Conservation (phyloP, 495 filamentous ascomycete genomes). For the Melanomma pulvis-pyrius region DNA sequence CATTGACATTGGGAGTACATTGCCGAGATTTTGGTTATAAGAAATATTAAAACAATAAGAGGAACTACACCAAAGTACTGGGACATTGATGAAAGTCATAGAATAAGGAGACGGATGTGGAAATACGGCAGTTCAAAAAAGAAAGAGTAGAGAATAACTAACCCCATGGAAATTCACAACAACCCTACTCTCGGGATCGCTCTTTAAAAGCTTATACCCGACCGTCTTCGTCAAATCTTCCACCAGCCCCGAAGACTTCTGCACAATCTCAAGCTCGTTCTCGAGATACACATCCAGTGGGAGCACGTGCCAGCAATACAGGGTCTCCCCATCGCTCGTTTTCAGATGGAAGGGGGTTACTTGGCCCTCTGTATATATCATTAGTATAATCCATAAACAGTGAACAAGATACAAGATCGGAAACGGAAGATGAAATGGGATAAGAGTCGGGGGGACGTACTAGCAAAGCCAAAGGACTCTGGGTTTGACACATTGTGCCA, state of each 20-base stretch:
- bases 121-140: background rate
- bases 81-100: background rate
- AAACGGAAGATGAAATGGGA: background rate
- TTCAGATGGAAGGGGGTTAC: constrained; percentile 46
- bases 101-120: background rate
- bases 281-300: constrained; percentile 46
- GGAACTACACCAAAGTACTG: constrained; percentile 19
- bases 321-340: constrained; percentile 43
- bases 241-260: constrained; percentile 23
- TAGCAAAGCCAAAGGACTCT: constrained; percentile 80
- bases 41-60: background rate
- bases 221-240: constrained; percentile 41
- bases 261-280: constrained; percentile 39
- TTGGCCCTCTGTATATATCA: constrained; percentile 39
- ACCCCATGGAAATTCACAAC: constrained; percentile 46
- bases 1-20: background rate
- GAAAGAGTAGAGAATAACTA: constrained; percentile 1
- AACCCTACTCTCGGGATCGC: constrained; percentile 41
- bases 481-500: constrained; percentile 72
- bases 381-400: constrained; percentile 9
- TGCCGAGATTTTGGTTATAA: background rate
- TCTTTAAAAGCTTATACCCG: constrained; percentile 40
- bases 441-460: constrained; percentile 51
- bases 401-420: constrained; percentile 9
- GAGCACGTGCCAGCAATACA: constrained; percentile 49